A percentile compares a stretch with the other conserved stretches of the same genome.
Evolutionary conservation across 495 filamentous ascomycete genomes (phyloP).

Genomic region (Lentithecium fluviatile): DNA sequence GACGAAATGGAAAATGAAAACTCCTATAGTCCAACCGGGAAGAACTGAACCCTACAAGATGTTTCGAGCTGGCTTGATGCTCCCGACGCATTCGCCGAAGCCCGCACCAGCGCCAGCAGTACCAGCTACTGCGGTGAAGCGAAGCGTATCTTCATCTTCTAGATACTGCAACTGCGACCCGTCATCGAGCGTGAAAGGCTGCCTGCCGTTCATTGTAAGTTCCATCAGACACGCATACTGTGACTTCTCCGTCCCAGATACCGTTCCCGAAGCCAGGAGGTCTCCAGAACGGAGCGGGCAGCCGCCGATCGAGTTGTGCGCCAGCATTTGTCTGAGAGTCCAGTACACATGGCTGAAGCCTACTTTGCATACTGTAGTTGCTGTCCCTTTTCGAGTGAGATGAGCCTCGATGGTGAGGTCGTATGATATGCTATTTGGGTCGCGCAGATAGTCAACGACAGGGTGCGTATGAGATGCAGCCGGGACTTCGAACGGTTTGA

Average conservation of each 20-base stretch:
- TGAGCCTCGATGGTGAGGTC: conserved; percentile 27
- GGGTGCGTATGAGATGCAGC: neutral
- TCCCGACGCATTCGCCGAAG: conserved; percentile 20
- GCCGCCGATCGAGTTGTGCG: conserved; percentile 37
- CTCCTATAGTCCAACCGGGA: no score
- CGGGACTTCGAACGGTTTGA: conserved; percentile 24
- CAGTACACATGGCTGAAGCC: conserved; percentile 33
- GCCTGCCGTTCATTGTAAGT: conserved; percentile 3
- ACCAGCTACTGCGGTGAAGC: conserved; percentile 4
- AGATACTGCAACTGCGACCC: conserved; percentile 12
- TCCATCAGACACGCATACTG: conserved; percentile 36
- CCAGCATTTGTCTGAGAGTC: conserved; percentile 36
- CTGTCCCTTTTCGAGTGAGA: neutral
- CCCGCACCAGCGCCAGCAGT: neutral
- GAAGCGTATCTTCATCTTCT: conserved; percentile 11
- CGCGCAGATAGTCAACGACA: conserved; percentile 8
- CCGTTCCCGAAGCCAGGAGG: conserved; percentile 35
- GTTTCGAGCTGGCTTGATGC: no score
- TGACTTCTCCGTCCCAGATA: conserved; percentile 26
- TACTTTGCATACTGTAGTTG: conserved; percentile 19
- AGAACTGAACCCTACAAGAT: no score
- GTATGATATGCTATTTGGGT: conserved; percentile 11
- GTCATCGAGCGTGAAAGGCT: conserved; percentile 3
- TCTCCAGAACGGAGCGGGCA: conserved; percentile 35
- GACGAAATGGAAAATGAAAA: no score